phyloP scores from a whole-genome alignment of 2,329 filamentous ascomycete species.

The Fusarium mexicanum region DNA sequence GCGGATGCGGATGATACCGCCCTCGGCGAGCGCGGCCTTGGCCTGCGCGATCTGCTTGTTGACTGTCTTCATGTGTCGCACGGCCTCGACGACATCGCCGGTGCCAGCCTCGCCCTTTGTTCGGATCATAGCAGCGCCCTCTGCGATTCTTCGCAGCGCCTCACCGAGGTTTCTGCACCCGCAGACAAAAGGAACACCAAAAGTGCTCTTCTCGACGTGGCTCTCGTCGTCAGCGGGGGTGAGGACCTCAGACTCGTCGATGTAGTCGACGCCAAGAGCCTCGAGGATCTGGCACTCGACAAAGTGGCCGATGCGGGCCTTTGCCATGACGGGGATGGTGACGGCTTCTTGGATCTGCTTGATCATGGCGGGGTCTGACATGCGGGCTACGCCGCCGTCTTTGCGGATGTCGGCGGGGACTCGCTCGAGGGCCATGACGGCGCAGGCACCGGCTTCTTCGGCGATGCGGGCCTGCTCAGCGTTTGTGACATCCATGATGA shows the following conservation, averaged over 20 bases:
- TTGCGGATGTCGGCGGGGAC: constrained; percentile 95
- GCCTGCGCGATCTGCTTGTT: constrained; percentile 83
- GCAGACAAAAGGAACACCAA: constrained; percentile 91
- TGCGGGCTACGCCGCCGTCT: constrained; percentile 92
- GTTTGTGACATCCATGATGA: constrained; percentile 99
- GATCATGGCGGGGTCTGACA: constrained; percentile 96
- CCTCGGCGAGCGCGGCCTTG: constrained; percentile 73
- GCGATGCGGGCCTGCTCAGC: constrained; percentile 95
- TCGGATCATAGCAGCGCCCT: constrained; percentile 98
- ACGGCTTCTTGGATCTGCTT: constrained; percentile 93
- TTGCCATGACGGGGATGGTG: constrained; percentile 99
- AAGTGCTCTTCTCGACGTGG: constrained; percentile 90
- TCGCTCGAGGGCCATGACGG: constrained; percentile 98
- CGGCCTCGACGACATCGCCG: constrained; percentile 95
- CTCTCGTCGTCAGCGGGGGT: constrained; percentile 90
- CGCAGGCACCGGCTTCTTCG: constrained; percentile 93
- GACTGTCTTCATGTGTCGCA: constrained; percentile 94
- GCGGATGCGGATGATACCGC: constrained; percentile 65
- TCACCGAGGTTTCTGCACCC: constrained; percentile 95
- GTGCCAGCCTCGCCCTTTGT: constrained; percentile 99
- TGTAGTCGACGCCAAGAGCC: constrained; percentile 94
- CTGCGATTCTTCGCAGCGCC: constrained; percentile 87
- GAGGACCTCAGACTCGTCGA: constrained; percentile 97
- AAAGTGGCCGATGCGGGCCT: constrained; percentile 96
- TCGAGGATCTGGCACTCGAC: constrained; percentile 99